Evolutionary conservation across 2,329 filamentous ascomycete genomes (phyloP).

Genomic region (Dendryphion nanum): DNA sequence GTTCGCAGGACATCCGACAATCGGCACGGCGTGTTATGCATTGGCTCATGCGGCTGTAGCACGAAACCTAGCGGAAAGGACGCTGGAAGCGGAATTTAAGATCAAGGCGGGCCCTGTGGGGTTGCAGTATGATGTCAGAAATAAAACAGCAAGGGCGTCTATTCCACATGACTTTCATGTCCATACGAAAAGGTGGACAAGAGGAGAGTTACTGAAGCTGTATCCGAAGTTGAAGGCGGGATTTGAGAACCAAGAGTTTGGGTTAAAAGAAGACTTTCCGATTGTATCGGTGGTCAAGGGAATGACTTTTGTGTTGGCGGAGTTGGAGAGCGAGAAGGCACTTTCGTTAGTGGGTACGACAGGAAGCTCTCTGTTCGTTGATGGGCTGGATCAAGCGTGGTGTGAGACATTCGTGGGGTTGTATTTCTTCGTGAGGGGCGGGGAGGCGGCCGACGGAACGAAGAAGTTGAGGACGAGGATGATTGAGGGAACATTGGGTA

Average conservation of each 20-base stretch:
- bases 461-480: conserved; percentile 58
- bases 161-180: conserved; percentile 61
- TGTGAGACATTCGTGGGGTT: conserved; percentile 51
- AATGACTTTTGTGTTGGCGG: conserved; percentile 69
- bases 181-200: conserved; percentile 21
- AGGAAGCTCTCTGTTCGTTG: conserved; percentile 29
- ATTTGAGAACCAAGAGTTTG: conserved; percentile 11
- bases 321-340: conserved; percentile 59
- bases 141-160: conserved; percentile 54
- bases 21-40: conserved; percentile 54
- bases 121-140: conserved; percentile 40
- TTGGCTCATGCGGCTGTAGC: conserved; percentile 29
- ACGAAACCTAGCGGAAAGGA: conserved; percentile 14
- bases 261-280: conserved; percentile 23
- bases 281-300: conserved; percentile 62
- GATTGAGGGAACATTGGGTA: conserved; percentile 50
- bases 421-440: conserved; percentile 59
- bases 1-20: conserved; percentile 56
- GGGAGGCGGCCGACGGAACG: conserved; percentile 23
- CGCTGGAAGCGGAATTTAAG: conserved; percentile 39
- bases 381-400: conserved; percentile 51
- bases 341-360: conserved; percentile 48
- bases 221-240: conserved; percentile 36
- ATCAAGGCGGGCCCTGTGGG: conserved; percentile 47
- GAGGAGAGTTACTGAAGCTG: conserved; percentile 25